Conservation (phyloP, 768 basidiomycete genomes). For the Tubosaeta sp. region DNA sequence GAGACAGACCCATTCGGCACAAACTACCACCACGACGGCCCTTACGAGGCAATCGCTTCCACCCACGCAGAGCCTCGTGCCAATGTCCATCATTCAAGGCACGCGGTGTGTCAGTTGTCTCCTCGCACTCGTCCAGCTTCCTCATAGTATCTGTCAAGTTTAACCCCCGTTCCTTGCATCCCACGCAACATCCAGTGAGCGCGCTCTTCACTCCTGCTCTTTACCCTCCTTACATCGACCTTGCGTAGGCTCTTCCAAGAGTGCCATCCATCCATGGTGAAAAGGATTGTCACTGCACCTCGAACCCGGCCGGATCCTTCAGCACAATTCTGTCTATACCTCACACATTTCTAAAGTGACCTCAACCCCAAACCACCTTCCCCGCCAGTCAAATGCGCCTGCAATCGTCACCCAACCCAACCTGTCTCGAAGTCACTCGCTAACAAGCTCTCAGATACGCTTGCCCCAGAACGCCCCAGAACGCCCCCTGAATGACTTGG, state of each 20-base stretch:
- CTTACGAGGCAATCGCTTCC: slow-evolving; percentile 63
- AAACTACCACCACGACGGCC: slow-evolving; percentile 63
- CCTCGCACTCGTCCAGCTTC: not conserved
- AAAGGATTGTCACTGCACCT: slow-evolving; percentile 46
- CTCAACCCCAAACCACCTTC: slow-evolving; percentile 2
- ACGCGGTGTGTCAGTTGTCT: slow-evolving; percentile 21
- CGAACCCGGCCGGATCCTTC: slow-evolving; percentile 53
- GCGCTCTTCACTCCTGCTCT: not conserved
- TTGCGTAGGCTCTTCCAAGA: slow-evolving; percentile 8
- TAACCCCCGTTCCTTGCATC: slow-evolving; percentile 4
- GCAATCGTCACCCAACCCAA: slow-evolving; percentile 1
- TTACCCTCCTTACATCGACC: slow-evolving; percentile 6
- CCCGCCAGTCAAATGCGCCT: slow-evolving; percentile 1
- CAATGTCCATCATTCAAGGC: slow-evolving; percentile 2
- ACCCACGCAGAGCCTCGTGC: slow-evolving; percentile 8
- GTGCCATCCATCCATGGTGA: not conserved
- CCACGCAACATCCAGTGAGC: slow-evolving; percentile 18
- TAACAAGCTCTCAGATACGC: slow-evolving; percentile 4
- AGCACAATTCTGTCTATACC: slow-evolving; percentile 26
- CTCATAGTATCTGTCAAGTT: slow-evolving; percentile 16
- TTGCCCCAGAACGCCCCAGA: not conserved
- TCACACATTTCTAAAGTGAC: slow-evolving; percentile 1
- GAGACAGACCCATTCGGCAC: slow-evolving; percentile 67
- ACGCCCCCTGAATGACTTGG: not conserved
- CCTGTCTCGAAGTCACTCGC: slow-evolving; percentile 12